These are phyloP conservation scores for Zarea fungicola DNA, from an alignment of 2,329 filamentous ascomycete species.

Conservation along the genomic window DNA sequence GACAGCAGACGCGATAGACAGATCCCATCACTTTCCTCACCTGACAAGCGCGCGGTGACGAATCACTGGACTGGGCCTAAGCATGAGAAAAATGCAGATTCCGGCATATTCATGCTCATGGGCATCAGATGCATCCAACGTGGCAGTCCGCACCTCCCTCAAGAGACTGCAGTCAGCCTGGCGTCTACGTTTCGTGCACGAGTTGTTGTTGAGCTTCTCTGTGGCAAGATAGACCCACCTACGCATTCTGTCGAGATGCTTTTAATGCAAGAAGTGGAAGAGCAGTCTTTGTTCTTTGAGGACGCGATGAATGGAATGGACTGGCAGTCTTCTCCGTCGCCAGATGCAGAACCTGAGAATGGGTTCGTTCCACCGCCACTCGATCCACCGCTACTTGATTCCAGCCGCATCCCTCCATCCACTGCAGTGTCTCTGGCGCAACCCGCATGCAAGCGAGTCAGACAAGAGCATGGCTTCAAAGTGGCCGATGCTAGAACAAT, in stretches of 20 bases:
- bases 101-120: conserved; percentile 8
- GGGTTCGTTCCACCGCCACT: not conserved
- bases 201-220: conserved; percentile 9
- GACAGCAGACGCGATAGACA: not conserved
- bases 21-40: not conserved
- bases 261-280: not conserved
- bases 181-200: conserved; percentile 1
- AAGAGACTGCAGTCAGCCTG: conserved; percentile 1
- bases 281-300: conserved; percentile 5
- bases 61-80: not conserved
- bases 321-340: not conserved
- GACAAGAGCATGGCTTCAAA: not conserved
- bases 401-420: not conserved
- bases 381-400: not conserved
- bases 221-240: conserved; percentile 2
- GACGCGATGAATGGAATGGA: conserved; percentile 1
- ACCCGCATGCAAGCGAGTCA: not conserved
- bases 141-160: conserved; percentile 5
- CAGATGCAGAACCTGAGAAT: not conserved
- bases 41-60: not conserved
- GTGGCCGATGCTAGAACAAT: not conserved
- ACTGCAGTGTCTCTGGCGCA: not conserved
- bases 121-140: conserved; percentile 9
- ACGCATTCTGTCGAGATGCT: not conserved
- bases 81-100: not conserved